Evolutionary conservation across 495 filamentous ascomycete genomes (phyloP).

Genomic region (Diplogelasinospora grovesii): DNA sequence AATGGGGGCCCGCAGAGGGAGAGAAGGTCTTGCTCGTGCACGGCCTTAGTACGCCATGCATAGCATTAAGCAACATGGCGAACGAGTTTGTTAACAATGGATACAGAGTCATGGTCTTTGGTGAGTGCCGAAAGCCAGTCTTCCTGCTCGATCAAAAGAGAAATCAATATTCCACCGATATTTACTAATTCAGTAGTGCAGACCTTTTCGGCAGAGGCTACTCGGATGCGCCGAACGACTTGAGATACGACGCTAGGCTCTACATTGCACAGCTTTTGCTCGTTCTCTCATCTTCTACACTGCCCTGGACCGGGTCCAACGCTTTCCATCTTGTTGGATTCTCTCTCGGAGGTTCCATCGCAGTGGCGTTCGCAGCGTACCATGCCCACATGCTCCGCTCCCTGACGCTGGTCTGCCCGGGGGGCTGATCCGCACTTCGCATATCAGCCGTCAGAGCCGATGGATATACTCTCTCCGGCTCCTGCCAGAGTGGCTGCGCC

Average conservation of each 20-base stretch:
- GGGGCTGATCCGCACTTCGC: slow-evolving; percentile 44
- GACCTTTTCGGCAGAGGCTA: slow-evolving; percentile 79
- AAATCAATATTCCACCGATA: too few species aligned
- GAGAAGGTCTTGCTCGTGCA: slow-evolving; percentile 71
- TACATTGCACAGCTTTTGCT: slow-evolving; percentile 70
- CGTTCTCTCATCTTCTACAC: slow-evolving; percentile 58
- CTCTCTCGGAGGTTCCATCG: slow-evolving; percentile 75
- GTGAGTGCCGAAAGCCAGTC: too few species aligned
- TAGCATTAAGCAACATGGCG: slow-evolving; percentile 58
- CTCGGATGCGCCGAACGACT: slow-evolving; percentile 59
- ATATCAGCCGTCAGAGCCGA: slow-evolving; percentile 34
- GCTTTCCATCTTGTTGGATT: slow-evolving; percentile 71
- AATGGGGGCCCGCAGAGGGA: slow-evolving; percentile 71
- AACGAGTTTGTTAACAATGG: slow-evolving; percentile 60
- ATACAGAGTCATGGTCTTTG: slow-evolving; percentile 73
- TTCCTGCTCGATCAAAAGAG: too few species aligned
- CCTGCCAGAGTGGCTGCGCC: slow-evolving; percentile 49
- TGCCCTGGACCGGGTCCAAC: slow-evolving; percentile 39
- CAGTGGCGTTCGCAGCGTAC: slow-evolving; percentile 60
- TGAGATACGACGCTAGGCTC: slow-evolving; percentile 62
- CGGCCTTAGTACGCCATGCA: slow-evolving; percentile 71
- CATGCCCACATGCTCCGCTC: slow-evolving; percentile 61
- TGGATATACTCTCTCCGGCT: slow-evolving; percentile 36
- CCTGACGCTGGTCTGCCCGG: slow-evolving; percentile 65
- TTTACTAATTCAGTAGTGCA: too few species aligned